These are phyloP conservation scores for Galerina sulciceps DNA, from an alignment of 768 basidiomycete species.

Conservation along the genomic window DNA sequence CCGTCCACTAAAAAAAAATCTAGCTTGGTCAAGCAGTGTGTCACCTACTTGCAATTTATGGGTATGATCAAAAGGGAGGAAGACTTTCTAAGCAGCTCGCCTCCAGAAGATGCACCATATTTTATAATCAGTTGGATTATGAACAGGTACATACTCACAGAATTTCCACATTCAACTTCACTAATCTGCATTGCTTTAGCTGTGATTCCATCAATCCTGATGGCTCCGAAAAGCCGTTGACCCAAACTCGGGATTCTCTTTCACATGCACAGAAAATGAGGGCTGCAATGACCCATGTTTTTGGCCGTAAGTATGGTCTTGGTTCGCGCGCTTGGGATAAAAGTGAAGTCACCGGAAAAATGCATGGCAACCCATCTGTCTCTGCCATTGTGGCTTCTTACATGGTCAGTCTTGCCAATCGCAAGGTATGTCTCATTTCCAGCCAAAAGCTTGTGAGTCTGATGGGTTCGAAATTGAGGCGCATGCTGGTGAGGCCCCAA, in stretches of 20 bases:
- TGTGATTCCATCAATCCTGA: too few relatives aligned
- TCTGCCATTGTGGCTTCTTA: constrained; percentile 16
- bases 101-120: constrained; percentile 3
- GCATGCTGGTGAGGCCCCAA: constrained; percentile 12
- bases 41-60: neutral
- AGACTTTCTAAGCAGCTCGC: too few relatives aligned
- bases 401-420: constrained; percentile 14
- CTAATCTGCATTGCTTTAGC: constrained; percentile 15
- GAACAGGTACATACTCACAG: too few relatives aligned
- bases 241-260: too few relatives aligned
- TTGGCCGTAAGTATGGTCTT: constrained; percentile 27
- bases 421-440: constrained; percentile 1
- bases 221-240: too few relatives aligned
- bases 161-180: constrained; percentile 8
- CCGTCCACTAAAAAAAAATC: too few relatives aligned
- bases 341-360: neutral
- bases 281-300: constrained; percentile 32
- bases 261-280: constrained; percentile 41
- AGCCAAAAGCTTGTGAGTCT: neutral
- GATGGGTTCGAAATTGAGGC: neutral
- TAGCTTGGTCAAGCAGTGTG: constrained; percentile 10
- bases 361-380: constrained; percentile 17
- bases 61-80: constrained; percentile 3
- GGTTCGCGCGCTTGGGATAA: constrained; percentile 32
- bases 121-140: constrained; percentile 14